Evolutionary conservation across 768 basidiomycete genomes (phyloP).

Genomic region (Trametes cinnabarina): DNA sequence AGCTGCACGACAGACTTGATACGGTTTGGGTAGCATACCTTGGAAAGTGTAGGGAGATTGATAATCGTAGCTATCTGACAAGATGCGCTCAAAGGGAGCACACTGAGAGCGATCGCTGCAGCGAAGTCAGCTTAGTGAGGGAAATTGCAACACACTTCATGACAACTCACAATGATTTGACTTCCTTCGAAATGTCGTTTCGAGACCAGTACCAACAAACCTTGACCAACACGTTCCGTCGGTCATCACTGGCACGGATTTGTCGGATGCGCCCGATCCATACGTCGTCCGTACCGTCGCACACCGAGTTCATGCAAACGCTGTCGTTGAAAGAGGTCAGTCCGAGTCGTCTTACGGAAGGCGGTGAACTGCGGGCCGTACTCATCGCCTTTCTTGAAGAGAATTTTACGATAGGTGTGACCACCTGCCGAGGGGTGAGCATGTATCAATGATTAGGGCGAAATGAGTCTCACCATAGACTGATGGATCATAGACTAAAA

Average conservation of each 20-base stretch:
- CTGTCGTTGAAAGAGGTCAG: neutral
- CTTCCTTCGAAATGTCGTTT: slow-evolving; percentile 3
- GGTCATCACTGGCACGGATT: slow-evolving; percentile 2
- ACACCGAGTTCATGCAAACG: slow-evolving; percentile 7
- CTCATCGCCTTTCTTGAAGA: slow-evolving; percentile 17
- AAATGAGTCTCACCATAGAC: neutral
- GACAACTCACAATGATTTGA: slow-evolving; percentile 17
- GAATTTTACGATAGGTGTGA: neutral
- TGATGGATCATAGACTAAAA: neutral
- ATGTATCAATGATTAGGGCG: neutral
- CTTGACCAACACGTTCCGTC: slow-evolving; percentile 1
- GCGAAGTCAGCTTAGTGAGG: too few relatives aligned
- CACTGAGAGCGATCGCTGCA: slow-evolving; percentile 5
- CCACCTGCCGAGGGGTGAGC: neutral
- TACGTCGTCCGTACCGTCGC: slow-evolving; percentile 8
- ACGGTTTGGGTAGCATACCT: neutral
- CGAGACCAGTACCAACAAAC: slow-evolving; percentile 20
- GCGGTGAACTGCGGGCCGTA: neutral
- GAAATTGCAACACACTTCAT: too few relatives aligned
- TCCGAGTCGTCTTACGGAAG: neutral
- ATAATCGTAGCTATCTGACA: slow-evolving; percentile 11
- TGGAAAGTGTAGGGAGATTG: neutral
- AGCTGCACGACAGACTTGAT: too few relatives aligned
- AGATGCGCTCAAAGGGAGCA: slow-evolving; percentile 14
- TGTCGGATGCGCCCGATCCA: slow-evolving; percentile 14